A percentile compares a stretch with the other conserved stretches of the same genome.
Evolutionary conservation across 2,329 filamentous ascomycete genomes (phyloP).

Genomic region (Monosporascus sp.): DNA sequence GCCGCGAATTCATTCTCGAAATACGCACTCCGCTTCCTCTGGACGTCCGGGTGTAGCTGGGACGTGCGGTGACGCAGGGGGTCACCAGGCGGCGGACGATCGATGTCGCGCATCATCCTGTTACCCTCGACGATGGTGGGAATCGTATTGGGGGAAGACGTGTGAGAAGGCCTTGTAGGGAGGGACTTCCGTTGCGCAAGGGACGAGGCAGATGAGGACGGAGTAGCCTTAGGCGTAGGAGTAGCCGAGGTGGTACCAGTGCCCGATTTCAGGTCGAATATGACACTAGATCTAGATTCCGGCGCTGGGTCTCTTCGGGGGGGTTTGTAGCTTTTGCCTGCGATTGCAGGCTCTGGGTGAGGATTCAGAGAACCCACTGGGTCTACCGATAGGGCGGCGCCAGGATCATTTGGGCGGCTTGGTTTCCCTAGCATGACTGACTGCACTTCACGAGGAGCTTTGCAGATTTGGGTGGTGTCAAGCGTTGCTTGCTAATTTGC

Average conservation of each 20-base stretch:
- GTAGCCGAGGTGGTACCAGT: neutral
- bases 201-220: slow-evolving; percentile 13
- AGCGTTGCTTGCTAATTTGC: neutral
- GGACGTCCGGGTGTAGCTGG: slow-evolving; percentile 26
- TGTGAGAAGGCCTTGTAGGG: slow-evolving; percentile 14
- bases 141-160: neutral
- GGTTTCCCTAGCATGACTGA: neutral
- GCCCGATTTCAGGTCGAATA: slow-evolving; percentile 11
- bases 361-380: neutral
- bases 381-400: neutral
- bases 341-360: neutral
- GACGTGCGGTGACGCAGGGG: slow-evolving; percentile 24
- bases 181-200: slow-evolving; percentile 29
- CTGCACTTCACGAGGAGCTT: neutral
- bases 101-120: slow-evolving; percentile 32
- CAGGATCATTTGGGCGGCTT: neutral
- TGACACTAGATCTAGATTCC: neutral
- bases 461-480: neutral
- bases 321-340: neutral
- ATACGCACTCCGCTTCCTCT: slow-evolving; percentile 35
- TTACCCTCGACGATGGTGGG: slow-evolving; percentile 31
- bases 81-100: slow-evolving; percentile 35
- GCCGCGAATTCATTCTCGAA: slow-evolving; percentile 41
- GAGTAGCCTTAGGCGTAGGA: slow-evolving; percentile 10
- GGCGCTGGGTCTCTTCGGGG: neutral